These are phyloP conservation scores for Mimosa bimucronata DNA, from an alignment of 306 rosid genomes.

Conservation along the genomic window DNA sequence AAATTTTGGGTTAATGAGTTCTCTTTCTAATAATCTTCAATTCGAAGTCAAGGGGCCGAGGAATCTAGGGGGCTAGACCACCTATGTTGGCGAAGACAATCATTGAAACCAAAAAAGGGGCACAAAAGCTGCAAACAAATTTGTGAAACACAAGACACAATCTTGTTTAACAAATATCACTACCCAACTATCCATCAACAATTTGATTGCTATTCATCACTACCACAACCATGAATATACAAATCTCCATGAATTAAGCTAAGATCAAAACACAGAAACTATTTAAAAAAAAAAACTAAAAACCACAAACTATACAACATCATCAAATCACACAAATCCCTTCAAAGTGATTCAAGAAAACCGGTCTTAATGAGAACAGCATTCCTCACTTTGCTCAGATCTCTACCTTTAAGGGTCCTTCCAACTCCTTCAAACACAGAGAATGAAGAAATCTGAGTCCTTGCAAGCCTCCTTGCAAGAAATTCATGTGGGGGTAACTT, in stretches of 20 bases:
- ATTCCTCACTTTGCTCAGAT: slow-evolving; percentile 87
- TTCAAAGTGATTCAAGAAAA: slow-evolving; percentile 73
- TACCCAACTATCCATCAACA: slow-evolving; percentile 1
- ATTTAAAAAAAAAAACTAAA: not conserved
- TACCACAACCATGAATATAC: not conserved
- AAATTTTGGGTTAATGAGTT: too few species aligned
- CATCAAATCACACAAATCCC: not conserved
- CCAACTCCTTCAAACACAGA: slow-evolving; percentile 96
- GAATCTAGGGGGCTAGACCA: too few species aligned
- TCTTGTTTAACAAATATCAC: slow-evolving; percentile 9
- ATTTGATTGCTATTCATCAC: not conserved
- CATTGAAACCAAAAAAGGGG: too few species aligned
- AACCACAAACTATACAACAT: not conserved
- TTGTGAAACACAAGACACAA: not conserved
- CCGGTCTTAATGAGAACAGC: slow-evolving; percentile 81
- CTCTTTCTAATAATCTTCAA: too few species aligned
- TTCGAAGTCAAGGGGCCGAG: too few species aligned
- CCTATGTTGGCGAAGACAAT: too few species aligned
- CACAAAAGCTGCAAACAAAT: not conserved
- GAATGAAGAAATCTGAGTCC: slow-evolving; percentile 80
- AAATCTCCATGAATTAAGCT: not conserved
- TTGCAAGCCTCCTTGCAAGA: slow-evolving; percentile 82
- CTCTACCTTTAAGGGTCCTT: slow-evolving; percentile 93
- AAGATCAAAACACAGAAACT: not conserved
- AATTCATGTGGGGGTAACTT: slow-evolving; percentile 85